Evolutionary conservation across 768 basidiomycete genomes (phyloP), one percentile per base, ranked within the genome.

Genomic region (Mrakia gelida): DNA sequence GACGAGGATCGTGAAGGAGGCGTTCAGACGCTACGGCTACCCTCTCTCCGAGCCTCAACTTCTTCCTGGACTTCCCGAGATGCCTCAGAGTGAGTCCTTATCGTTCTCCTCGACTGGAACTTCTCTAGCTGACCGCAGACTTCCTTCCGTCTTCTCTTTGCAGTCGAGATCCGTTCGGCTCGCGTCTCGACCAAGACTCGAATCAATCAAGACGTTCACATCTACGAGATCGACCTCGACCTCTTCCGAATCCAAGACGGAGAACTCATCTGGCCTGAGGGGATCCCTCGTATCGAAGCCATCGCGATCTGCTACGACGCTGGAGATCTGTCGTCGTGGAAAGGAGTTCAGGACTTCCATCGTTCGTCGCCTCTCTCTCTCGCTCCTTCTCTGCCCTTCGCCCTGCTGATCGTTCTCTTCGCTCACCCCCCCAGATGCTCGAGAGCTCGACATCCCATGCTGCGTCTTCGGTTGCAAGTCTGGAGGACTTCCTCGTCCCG

Each of bases 281-380:
- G 68, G 23, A 34, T 76, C 67, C 56, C 68, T n/a, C 75, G 54
- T 23, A 11, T 71, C 38, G 75, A 76, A 28, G 75, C 75, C 26
- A 41, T 76, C 26, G 68, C 65, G 7, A 56, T 76, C 23, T 76
- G 75, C 54, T 76, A 71, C 68, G 75, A 76, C n/a, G 75, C 67
- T 0, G 75, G 75, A 16, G 68, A 71, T 49, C 34, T 38, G 23
- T 13, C 32, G 8, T 71, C 68, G 16, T 61, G 68, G 75, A 41
- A 41, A 3, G 75, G 75, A 26, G 43, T 65, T 23, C 67, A 41
- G 23, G 67, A 59, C 1, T 59, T 76, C 16, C 52, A 59, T 38
- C 67, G 75, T 76, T 16, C 21, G 75, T 30, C 49, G 11, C 16
- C 43, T 18, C 15, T 18, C 15, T 56, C 23, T 21, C 23, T 28